Base-by-base conservation (phyloP, 2,329 filamentous ascomycete genomes). In the Lasiodiplodia hormozganensis region DNA sequence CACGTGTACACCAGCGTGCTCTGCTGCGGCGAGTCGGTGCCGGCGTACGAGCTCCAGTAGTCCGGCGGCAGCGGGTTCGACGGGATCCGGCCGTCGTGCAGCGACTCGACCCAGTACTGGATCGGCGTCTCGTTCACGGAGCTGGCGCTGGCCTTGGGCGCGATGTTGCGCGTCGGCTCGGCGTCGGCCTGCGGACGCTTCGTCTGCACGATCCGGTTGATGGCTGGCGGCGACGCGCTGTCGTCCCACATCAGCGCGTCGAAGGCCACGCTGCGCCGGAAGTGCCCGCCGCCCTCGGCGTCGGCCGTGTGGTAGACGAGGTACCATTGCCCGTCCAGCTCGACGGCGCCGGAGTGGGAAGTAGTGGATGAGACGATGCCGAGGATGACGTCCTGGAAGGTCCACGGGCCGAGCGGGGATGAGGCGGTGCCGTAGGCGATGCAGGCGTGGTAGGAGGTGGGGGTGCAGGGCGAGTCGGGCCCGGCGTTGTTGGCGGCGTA, bases 401-500 rank as follows among this genome's bases (percentile, higher is more conserved):
- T 80, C 79, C 79, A 80, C 3, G 78, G 79, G 31, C 79, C 78
- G 1, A 79, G 74, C 4, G 78, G 77, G 2, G 69, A 73, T 0
- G 76, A 72, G 3, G 77, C 75, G 0, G 77, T 80, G 12, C 78
- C 79, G 60, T 80, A 80, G 6, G 77, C 78, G 51, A 80, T 77
- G 64, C 79, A 81, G 4, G 79, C 79, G 67, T 81, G 78, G 69
- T 79, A 81, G 12, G 75, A 77, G 1, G 78, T 80, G 6, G 79
- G 78, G 1, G 79, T 80, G 71, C 78, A 80, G 1, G 78, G 78
- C 1, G 78, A 80, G 67, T 74, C 70, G 1, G 74, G 68, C 2
- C 78, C 78, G 1, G 78, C 79, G 68, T 80, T 80, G 69, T 82
- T 81, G 4, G 76, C 80, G 1, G 80, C 79, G 54, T 80, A 81